Conservation (phyloP, 495 filamentous ascomycete genomes). For the Penicillium silybi region DNA sequence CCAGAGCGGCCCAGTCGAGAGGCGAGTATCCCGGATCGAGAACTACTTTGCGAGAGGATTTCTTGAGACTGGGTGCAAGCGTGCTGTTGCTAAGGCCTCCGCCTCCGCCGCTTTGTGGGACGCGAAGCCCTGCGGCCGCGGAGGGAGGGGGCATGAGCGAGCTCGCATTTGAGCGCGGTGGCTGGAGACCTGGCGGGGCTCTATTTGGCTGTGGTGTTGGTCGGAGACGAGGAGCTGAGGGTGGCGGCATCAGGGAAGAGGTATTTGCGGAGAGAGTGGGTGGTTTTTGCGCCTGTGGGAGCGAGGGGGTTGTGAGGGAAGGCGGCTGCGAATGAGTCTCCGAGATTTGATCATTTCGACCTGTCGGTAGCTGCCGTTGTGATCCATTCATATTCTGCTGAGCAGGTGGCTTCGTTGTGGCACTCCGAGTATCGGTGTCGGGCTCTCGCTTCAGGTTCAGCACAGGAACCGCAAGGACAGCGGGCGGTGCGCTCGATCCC, state of each 20-base stretch:
- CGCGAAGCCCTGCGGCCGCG: slow-evolving; percentile 31
- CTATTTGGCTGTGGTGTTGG: slow-evolving; percentile 21
- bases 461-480: slow-evolving; percentile 31
- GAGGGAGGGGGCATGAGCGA: slow-evolving; percentile 33
- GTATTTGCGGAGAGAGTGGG: slow-evolving; percentile 8
- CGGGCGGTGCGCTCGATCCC: slow-evolving; percentile 20
- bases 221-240: slow-evolving; percentile 29
- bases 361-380: neutral
- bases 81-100: slow-evolving; percentile 30
- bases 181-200: slow-evolving; percentile 12
- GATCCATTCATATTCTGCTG: slow-evolving; percentile 10
- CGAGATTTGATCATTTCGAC: slow-evolving; percentile 8
- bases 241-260: slow-evolving; percentile 38
- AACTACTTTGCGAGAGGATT: slow-evolving; percentile 55
- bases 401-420: slow-evolving; percentile 5
- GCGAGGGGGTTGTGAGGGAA: slow-evolving; percentile 11
- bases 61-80: slow-evolving; percentile 37
- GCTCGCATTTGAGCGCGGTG: slow-evolving; percentile 11
- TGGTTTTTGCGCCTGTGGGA: slow-evolving; percentile 3
- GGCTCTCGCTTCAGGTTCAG: slow-evolving; percentile 23
- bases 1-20: slow-evolving; percentile 88
- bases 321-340: slow-evolving; percentile 14
- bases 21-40: slow-evolving; percentile 86
- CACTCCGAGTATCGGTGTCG: slow-evolving; percentile 4
- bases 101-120: slow-evolving; percentile 18